Conservation (phyloP, 2,329 filamentous ascomycete genomes). For the Cytospora schulzeri region DNA sequence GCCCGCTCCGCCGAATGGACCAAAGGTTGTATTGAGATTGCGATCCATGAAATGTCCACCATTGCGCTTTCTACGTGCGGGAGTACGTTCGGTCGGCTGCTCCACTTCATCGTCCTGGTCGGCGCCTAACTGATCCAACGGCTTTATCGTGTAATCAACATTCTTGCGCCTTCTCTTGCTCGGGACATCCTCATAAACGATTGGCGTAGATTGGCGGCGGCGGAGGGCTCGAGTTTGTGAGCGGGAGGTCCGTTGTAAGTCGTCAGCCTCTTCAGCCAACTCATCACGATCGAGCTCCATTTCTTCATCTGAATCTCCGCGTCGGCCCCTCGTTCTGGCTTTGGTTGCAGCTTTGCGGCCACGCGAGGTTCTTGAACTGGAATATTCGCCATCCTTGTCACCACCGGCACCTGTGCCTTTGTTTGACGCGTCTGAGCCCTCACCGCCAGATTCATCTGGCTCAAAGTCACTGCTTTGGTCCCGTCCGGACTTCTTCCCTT, state of each 20-base stretch:
- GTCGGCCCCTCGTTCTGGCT: constrained; percentile 49
- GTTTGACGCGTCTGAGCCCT: constrained; percentile 44
- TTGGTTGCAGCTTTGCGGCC: constrained; percentile 45
- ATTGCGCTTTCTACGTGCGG: constrained; percentile 67
- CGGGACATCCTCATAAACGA: constrained; percentile 59
- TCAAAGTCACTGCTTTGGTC: constrained; percentile 65
- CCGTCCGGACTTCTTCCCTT: constrained; percentile 49
- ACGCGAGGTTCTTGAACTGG: constrained; percentile 54
- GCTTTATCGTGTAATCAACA: constrained; percentile 85
- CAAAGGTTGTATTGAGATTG: constrained; percentile 83
- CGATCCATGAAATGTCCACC: constrained; percentile 67
- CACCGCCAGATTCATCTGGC: constrained; percentile 60
- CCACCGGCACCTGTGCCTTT: constrained; percentile 36
- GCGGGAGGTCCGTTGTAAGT: constrained; percentile 58
- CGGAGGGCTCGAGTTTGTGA: constrained; percentile 47
- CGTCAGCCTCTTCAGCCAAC: constrained; percentile 65
- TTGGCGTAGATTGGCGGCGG: constrained; percentile 55
- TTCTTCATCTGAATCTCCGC: constrained; percentile 57
- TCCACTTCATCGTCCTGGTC: constrained; percentile 72
- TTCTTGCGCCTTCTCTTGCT: constrained; percentile 56
- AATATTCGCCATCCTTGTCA: constrained; percentile 49
- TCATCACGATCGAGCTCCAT: constrained; percentile 64
- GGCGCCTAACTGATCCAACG: constrained; percentile 71
- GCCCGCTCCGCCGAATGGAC: constrained; percentile 87
- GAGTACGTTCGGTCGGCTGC: constrained; percentile 63